Conservation (phyloP, 345 rosid species). For the Aethionema arabicum region DNA sequence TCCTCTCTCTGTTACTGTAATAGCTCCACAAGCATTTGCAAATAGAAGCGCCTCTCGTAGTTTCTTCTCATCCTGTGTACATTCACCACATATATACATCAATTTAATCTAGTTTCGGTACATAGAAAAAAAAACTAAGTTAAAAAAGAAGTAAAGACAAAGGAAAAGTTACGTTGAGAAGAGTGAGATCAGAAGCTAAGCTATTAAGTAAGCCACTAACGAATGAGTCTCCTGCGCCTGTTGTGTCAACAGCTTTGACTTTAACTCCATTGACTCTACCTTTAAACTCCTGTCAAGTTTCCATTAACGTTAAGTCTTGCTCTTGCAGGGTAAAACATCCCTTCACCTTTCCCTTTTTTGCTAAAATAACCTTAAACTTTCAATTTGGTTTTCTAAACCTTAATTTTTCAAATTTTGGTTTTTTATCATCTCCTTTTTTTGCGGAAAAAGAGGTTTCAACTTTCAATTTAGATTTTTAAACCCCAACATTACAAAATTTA, state of each 20-base stretch:
- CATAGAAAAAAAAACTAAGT: background rate
- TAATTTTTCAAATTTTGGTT: too few species aligned
- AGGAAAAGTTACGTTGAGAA: slow-evolving; percentile 43
- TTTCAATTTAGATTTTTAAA: too few species aligned
- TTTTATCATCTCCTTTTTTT: too few species aligned
- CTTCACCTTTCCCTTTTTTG: too few species aligned
- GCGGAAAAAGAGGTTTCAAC: too few species aligned
- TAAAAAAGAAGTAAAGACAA: background rate
- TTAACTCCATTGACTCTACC: slow-evolving; percentile 68
- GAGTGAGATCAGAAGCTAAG: slow-evolving; percentile 56
- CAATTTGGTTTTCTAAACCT: too few species aligned
- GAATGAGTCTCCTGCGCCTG: slow-evolving; percentile 90
- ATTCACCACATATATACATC: background rate
- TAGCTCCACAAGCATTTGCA: slow-evolving; percentile 87
- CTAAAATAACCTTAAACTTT: too few species aligned
- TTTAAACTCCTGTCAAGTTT: slow-evolving; percentile 53
- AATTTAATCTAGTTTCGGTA: background rate
- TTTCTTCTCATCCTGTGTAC: slow-evolving; percentile 68
- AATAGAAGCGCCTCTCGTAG: slow-evolving; percentile 72
- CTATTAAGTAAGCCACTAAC: slow-evolving; percentile 61
- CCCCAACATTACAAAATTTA: too few species aligned
- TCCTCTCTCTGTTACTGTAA: slow-evolving; percentile 85
- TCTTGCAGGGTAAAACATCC: too few species aligned
- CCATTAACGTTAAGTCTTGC: too few species aligned
- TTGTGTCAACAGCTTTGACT: slow-evolving; percentile 70